Evolutionary conservation across 352 stramenopile species (phyloP).

Genomic region (Phytophthora multivora): DNA sequence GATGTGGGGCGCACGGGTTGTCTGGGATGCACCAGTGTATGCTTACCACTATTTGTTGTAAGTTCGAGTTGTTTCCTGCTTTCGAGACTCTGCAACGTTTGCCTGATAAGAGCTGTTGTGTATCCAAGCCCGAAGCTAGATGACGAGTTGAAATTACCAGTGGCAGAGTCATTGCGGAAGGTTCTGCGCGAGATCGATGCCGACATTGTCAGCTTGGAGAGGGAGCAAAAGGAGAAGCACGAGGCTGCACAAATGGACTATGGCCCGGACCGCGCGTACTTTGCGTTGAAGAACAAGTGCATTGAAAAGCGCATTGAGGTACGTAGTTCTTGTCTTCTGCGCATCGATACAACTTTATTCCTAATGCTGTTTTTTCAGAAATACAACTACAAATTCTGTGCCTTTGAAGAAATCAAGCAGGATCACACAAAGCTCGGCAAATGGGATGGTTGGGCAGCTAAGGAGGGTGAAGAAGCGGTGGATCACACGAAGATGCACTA

Average conservation of each 20-base stretch:
- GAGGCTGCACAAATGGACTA: slow-evolving; percentile 60
- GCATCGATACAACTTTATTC: not conserved
- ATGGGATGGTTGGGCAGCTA: slow-evolving; percentile 62
- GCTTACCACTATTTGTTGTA: slow-evolving; percentile 82
- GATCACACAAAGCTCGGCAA: slow-evolving; percentile 78
- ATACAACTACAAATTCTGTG: slow-evolving; percentile 91
- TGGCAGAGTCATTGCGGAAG: slow-evolving; percentile 74
- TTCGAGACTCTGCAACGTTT: not conserved
- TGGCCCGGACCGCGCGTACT: slow-evolving; percentile 74
- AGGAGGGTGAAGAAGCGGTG: slow-evolving; percentile 4
- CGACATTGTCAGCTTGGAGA: slow-evolving; percentile 61
- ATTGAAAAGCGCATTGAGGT: slow-evolving; percentile 82
- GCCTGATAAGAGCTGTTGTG: slow-evolving; percentile 12
- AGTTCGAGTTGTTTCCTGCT: slow-evolving; percentile 14
- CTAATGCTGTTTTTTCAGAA: slow-evolving; percentile 43
- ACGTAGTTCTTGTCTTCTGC: slow-evolving; percentile 2
- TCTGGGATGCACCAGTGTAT: slow-evolving; percentile 75
- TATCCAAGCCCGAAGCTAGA: slow-evolving; percentile 60
- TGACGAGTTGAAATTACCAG: slow-evolving; percentile 48
- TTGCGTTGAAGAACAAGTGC: slow-evolving; percentile 75
- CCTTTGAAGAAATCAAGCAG: slow-evolving; percentile 84
- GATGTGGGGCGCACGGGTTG: slow-evolving; percentile 54
- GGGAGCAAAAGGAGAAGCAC: slow-evolving; percentile 47
- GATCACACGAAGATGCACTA: slow-evolving; percentile 78
- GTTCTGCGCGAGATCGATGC: slow-evolving; percentile 69